phyloP scores from a whole-genome alignment of 2,329 filamentous ascomycete species.

The Monosporascus cannonballus region DNA sequence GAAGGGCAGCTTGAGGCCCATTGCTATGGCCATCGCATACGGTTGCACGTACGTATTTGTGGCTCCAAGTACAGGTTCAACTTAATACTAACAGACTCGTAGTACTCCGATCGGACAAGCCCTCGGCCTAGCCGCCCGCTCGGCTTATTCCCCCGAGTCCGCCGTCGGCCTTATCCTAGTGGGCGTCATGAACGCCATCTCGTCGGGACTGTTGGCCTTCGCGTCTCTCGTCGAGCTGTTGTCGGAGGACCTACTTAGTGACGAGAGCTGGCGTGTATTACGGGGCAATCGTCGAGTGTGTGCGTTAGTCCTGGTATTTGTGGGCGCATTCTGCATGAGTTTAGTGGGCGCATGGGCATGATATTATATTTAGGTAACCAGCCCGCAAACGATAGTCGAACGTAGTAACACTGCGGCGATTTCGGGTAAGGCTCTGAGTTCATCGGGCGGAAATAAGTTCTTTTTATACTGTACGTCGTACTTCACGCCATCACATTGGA shows the following conservation, averaged over 20 bases:
- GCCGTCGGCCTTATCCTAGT: constrained; percentile 63
- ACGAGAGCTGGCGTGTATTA: constrained; percentile 54
- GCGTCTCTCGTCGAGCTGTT: constrained; percentile 66
- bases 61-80: no score
- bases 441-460: no score
- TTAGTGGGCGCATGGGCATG: constrained; percentile 56
- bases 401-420: no score
- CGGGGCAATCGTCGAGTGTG: constrained; percentile 45
- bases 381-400: no score
- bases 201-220: constrained; percentile 64
- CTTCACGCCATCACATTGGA: no score
- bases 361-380: not conserved
- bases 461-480: no score
- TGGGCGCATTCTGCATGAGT: constrained; percentile 57
- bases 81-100: constrained; percentile 7
- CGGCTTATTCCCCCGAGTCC: constrained; percentile 61
- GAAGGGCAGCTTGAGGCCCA: constrained; percentile 39
- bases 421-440: no score
- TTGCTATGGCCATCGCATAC: constrained; percentile 52
- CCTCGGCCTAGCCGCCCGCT: constrained; percentile 63
- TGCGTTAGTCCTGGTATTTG: constrained; percentile 52
- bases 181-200: constrained; percentile 69
- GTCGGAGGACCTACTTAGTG: constrained; percentile 64
- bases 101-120: constrained; percentile 69
- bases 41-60: constrained; percentile 42